Base-by-base conservation (phyloP, 306 rosid genomes). In the Clitoria ternatea region DNA sequence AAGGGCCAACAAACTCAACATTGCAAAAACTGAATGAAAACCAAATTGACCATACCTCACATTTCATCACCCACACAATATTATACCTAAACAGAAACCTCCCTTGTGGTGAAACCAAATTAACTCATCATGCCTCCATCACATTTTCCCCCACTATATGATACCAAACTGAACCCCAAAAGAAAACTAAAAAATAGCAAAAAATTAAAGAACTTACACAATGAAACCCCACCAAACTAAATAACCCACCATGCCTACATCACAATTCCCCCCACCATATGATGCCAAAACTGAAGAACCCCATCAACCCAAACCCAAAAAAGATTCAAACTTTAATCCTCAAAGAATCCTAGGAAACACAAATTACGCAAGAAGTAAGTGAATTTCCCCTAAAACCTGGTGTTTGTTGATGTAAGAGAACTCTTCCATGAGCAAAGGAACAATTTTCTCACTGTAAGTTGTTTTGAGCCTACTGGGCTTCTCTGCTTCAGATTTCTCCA, bases 341-440 rank as follows among this genome's bases (percentile, higher is more conserved):
- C 66, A 35, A 36, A 70, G 12, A 57, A 57, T 22, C 37, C 3
- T 6, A 39, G 42, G 24, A 20, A 42, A 52, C 6, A 3, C 36
- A 7, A 42, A 40, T 27, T 6, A 56, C 4, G 7, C 11, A 43
- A 22, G 6, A 7, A n/a, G 23, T 32, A 8, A 30, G 1, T 29
- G 60, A 68, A 27, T 6, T 10, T 40, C 6, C 7, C 19, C n/a
- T n/a, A 37, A 56, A 48, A 94, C 97, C 95, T 91, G 78, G 73
- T 71, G 97, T 37, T 83, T 80, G 60, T 87, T 91, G 56, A 55
- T 40, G 82, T 94, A 94, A 20, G 90, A 84, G 77, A 94, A 94
- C 78, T 94, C 99, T 56, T 91, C 99, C 83, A 71, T 82, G 61
- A 94, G 99, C 83, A 84, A 37, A 17, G 96, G 99, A 35, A 94